Evolutionary conservation across 1,139 yeast genomes (phyloP), one percentile per base, ranked within the genome.

Genomic region (Kodamaea anthophila): DNA sequence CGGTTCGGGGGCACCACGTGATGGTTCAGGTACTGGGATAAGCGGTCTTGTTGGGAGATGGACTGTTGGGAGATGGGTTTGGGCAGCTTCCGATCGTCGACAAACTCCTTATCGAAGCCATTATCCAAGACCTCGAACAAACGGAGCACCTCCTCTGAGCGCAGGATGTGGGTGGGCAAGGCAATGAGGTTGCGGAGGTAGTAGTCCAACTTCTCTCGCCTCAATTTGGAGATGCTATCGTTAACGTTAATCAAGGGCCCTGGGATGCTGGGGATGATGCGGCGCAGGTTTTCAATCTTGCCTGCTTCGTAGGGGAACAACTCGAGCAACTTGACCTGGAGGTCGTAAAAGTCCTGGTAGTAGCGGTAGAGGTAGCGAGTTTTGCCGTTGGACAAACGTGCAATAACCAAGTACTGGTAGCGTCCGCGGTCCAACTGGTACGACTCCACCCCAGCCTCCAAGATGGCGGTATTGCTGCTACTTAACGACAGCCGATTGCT

Each of bases 271-370:
- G 99, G 98, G 37, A 91, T 70, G 22, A 82, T 81, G 41, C 98
- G 73, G 34, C 65, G 61, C 22, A 72, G 67, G 41, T 76, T 75
- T 53, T 82, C 86, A 28, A 80, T 77, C 43, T 87, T 79, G 5
- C 97, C 97, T 4, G 97, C 95, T 54, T 91, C 98, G 40, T 69
- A 77, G 3, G 97, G 97, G 62, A 84, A 91, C 26, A 80, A 69
- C 46, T 84, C 94, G 34, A 91, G 65, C 30, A 93, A 63, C 40
- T 72, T 76, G 30, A 88, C 91, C 53, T 93, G 98, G 49, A 88
- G 74, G 55, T 91, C 96, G 55, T 88, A 91, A 53, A 93, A 93
- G 58, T 93, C 98, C 53, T 91, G 96, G 55, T 93, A 93, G 57
- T 74, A 88, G 40, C 98, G 72, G 55, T 93, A 87, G 40, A 93